Percentiles rank a stretch among this genome's conserved stretches.
Conservation (phyloP, 2,329 filamentous ascomycete genomes). For the Nemania abortiva region DNA sequence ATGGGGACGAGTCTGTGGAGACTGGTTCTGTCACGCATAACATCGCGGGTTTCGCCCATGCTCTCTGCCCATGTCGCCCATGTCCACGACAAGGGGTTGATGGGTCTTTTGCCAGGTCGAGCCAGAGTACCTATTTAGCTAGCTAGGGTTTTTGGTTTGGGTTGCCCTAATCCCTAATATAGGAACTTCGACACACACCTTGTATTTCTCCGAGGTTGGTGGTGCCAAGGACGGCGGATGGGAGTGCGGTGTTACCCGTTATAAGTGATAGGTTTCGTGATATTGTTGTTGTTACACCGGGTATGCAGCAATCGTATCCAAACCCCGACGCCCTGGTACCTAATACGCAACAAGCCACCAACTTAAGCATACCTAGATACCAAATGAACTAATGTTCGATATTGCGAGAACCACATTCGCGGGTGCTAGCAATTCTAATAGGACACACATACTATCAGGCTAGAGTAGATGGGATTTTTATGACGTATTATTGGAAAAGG, state of each 20-base stretch:
- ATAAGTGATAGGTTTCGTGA: neutral
- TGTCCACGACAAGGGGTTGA: neutral
- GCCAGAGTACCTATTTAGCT: neutral
- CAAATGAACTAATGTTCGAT: too few relatives aligned
- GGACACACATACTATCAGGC: too few relatives aligned
- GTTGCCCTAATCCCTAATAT: slow-evolving; percentile 5
- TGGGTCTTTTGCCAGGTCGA: slow-evolving; percentile 4
- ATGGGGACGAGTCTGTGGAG: slow-evolving; percentile 11
- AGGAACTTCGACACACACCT: neutral
- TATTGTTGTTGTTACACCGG: neutral
- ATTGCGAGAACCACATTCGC: too few relatives aligned
- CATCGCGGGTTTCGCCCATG: neutral
- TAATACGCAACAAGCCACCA: too few relatives aligned
- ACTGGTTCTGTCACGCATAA: neutral
- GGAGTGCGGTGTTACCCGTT: neutral
- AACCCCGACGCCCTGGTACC: neutral
- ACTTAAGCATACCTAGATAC: too few relatives aligned
- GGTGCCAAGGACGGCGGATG: neutral
- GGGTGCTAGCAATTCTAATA: too few relatives aligned
- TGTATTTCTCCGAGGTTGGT: neutral
- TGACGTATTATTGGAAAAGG: too few relatives aligned
- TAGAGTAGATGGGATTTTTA: too few relatives aligned
- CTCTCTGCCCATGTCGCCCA: too few relatives aligned
- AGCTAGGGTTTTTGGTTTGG: slow-evolving; percentile 1
- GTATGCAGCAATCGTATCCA: neutral